Percentiles rank a stretch among this genome's conserved stretches.
These are phyloP conservation scores for Amylocystis lapponica DNA, from an alignment of 768 basidiomycete genomes.

Conservation along the genomic window DNA sequence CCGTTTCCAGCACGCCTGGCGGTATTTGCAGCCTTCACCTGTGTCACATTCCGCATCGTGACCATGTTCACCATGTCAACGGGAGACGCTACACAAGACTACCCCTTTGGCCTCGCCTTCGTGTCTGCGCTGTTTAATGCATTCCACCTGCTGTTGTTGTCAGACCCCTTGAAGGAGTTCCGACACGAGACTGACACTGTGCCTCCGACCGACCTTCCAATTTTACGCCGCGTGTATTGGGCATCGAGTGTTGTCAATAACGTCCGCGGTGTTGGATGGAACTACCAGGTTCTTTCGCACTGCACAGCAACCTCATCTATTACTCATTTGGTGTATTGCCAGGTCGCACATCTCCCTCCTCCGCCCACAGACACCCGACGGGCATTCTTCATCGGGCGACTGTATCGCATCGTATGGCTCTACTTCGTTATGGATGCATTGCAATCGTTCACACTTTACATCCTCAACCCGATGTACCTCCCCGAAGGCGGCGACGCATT, in stretches of 20 bases:
- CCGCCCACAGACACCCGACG: conserved; percentile 1
- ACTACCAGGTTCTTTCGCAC: conserved; percentile 8
- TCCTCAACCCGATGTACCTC: conserved; percentile 8
- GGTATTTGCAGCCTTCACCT: too few relatives aligned
- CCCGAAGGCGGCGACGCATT: background rate
- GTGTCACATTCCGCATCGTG: too few relatives aligned
- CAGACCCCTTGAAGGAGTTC: conserved; percentile 2
- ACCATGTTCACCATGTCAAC: too few relatives aligned
- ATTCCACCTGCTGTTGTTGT: background rate
- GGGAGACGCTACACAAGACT: background rate
- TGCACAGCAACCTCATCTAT: background rate
- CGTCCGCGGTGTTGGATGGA: conserved; percentile 15
- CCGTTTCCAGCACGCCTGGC: too few relatives aligned
- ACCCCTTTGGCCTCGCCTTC: background rate
- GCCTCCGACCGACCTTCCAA: background rate
- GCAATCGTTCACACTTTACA: background rate
- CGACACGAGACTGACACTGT: conserved; percentile 1
- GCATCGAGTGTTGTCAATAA: conserved; percentile 6
- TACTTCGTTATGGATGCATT: background rate
- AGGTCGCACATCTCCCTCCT: conserved; percentile 11
- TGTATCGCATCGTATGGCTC: conserved; percentile 3
- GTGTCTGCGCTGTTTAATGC: background rate
- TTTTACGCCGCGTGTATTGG: conserved; percentile 1
- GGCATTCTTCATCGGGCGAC: conserved; percentile 3
- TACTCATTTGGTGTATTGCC: background rate